Evolutionary conservation across 228 moss, liverwort and hornwort species (phyloP), one percentile per base, ranked within the genome.

Genomic region (Sphagnum magellanicum): DNA sequence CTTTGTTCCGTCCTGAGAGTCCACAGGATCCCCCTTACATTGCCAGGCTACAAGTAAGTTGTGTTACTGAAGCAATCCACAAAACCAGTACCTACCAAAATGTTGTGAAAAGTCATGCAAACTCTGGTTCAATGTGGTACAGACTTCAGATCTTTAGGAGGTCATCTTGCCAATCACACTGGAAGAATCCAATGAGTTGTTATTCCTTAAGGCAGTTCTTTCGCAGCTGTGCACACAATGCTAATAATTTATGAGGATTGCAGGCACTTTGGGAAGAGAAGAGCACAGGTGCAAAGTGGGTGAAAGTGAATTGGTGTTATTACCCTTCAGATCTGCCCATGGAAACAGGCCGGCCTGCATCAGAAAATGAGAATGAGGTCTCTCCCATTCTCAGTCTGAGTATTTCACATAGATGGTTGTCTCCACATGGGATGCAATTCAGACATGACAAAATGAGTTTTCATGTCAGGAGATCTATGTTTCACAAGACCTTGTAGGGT

Each of bases 271-370:
- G 71, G 86, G 78, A 91, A 64, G 86, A 91, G 67, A 79, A 73
- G 59, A 72, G 52, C 52, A 85, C 73, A 50, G 16, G 71, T 51
- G 78, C 82, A 73, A 92, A 86, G 53, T 92, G 72, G 84, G 83
- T 89, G 71, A 78, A 78, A 74, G 86, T 88, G 53, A 92, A 90
- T 69, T 92, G 84, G 91, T 86, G 84, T 77, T 91, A 86, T 55
- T 89, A 84, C 74, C 87, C 81, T 57, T 80, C 52, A 14, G 64
- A 90, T 82, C 86, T 91, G 69, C 81, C 81, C 17, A 15, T 76
- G 62, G 72, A 83, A 5, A 84, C 87, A 74, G 84, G 70, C 53
- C 79, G 84, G 61, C 81, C 81, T 50, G 76, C 81, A 63, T 70
- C 50, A 72, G 74, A 66, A 53, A 70, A 84, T 66, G 68, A 69